Conservation (phyloP, 2,329 filamentous ascomycete genomes). For the Sporothrix protearum region DNA sequence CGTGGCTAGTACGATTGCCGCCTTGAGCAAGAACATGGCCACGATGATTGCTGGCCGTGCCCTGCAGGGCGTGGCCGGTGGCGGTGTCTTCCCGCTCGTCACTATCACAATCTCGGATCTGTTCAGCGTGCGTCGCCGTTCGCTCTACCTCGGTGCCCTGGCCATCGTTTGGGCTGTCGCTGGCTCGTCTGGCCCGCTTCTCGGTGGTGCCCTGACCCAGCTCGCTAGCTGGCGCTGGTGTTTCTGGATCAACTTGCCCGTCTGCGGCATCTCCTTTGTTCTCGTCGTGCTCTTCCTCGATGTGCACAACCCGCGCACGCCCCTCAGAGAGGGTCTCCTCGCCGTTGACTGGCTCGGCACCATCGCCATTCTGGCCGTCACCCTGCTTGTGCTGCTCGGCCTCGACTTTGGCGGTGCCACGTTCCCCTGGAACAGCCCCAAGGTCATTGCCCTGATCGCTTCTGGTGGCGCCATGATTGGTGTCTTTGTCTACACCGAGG, state of each 20-base stretch:
- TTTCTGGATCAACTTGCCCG: constrained; percentile 31
- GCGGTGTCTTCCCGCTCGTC: constrained; percentile 32
- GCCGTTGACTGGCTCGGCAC: constrained; percentile 60
- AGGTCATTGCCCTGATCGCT: constrained; percentile 50
- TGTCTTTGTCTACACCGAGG: constrained; percentile 46
- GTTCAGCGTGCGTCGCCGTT: constrained; percentile 42
- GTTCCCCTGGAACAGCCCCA: constrained; percentile 56
- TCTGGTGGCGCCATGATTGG: constrained; percentile 39
- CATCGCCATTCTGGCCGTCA: constrained; percentile 56
- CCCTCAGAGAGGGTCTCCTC: constrained; percentile 55
- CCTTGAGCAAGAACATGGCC: constrained; percentile 27
- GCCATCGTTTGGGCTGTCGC: constrained; percentile 43
- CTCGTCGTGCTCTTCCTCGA: constrained; percentile 29
- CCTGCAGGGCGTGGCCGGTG: constrained; percentile 31
- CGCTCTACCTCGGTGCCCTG: constrained; percentile 41
- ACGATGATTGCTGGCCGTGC: constrained; percentile 33
- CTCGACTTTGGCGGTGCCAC: constrained; percentile 50
- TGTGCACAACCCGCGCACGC: constrained; percentile 46
- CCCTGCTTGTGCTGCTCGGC: constrained; percentile 63
- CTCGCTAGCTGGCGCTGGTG: constrained; percentile 43
- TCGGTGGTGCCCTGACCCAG: constrained; percentile 31
- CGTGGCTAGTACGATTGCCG: constrained; percentile 37
- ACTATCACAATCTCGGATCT: constrained; percentile 35
- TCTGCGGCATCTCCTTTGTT: constrained; percentile 30
- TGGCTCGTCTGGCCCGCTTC: constrained; percentile 30